A percentile compares a stretch with the other conserved stretches of the same genome.
Evolutionary conservation across 768 basidiomycete species (phyloP).

Genomic region (Amanita molliuscula): DNA sequence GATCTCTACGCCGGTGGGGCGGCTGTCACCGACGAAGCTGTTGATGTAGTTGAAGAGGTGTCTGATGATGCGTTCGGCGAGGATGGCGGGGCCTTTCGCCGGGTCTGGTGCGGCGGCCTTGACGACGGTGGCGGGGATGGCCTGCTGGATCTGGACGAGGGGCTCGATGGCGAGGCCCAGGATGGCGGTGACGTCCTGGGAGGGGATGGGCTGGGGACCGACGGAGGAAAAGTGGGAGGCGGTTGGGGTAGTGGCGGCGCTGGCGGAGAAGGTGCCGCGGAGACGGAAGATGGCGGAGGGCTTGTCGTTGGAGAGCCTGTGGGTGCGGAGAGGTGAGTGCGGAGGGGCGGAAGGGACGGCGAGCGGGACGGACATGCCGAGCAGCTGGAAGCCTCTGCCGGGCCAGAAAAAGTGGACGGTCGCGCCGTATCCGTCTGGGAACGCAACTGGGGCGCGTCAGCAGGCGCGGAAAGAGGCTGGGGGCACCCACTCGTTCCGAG

Average conservation of each 20-base stretch:
- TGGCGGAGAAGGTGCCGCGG: conserved; percentile 46
- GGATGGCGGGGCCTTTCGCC: conserved; percentile 34
- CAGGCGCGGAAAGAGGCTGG: conserved; percentile 1
- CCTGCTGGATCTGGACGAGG: conserved; percentile 42
- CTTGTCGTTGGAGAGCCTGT: conserved; percentile 82
- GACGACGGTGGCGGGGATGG: conserved; percentile 26
- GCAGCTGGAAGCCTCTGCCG: conserved; percentile 74
- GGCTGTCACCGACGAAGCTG: conserved; percentile 42
- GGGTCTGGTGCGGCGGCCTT: conserved; percentile 13
- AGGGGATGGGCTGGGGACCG: conserved; percentile 21
- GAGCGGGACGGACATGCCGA: conserved; percentile 59
- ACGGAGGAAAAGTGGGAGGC: conserved; percentile 27
- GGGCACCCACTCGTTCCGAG: conserved; percentile 57
- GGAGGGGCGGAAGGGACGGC: not conserved
- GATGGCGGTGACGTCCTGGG: conserved; percentile 51
- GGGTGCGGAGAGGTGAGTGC: not conserved
- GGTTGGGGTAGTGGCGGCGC: conserved; percentile 21
- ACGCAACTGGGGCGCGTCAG: conserved; percentile 38
- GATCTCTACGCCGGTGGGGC: conserved; percentile 30
- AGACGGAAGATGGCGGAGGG: conserved; percentile 85
- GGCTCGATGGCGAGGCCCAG: conserved; percentile 80
- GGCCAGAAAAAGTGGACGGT: conserved; percentile 85
- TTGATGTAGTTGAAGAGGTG: conserved; percentile 70
- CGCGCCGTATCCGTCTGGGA: conserved; percentile 77
- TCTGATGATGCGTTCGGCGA: conserved; percentile 64